phyloP scores from a whole-genome alignment of 1,139 yeast species.

The Trichomonascaceae sp. region DNA sequence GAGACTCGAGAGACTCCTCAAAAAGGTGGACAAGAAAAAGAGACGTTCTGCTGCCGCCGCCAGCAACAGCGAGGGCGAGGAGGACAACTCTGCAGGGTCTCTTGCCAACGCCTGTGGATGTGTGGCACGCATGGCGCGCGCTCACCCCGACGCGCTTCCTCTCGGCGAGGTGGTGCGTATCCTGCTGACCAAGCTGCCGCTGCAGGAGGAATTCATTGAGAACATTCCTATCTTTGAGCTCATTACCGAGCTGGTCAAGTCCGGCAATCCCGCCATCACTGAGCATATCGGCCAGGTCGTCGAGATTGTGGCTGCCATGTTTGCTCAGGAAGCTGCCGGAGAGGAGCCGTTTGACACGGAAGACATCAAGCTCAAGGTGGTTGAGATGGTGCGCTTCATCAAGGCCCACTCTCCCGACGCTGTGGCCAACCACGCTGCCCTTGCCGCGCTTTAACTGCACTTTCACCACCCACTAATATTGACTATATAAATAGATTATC shows the following conservation, averaged over 20 bases:
- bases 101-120: slow-evolving; percentile 96
- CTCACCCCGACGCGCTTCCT: slow-evolving; percentile 63
- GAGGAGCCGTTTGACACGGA: neutral
- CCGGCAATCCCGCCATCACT: slow-evolving; percentile 43
- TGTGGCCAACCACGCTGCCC: neutral
- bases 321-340: slow-evolving; percentile 53
- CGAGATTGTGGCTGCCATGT: slow-evolving; percentile 55
- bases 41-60: slow-evolving; percentile 21
- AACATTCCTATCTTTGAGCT: slow-evolving; percentile 81
- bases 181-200: slow-evolving; percentile 67
- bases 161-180: slow-evolving; percentile 68
- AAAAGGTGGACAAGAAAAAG: slow-evolving; percentile 56
- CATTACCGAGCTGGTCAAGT: slow-evolving; percentile 56
- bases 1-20: slow-evolving; percentile 65
- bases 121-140: slow-evolving; percentile 81
- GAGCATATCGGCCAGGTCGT: slow-evolving; percentile 51
- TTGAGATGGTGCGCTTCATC: neutral
- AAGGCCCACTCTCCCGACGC: neutral
- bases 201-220: slow-evolving; percentile 83
- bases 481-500: neutral
- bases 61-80: slow-evolving; percentile 61
- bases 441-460: neutral
- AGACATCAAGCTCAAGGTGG: neutral
- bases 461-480: neutral
- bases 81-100: slow-evolving; percentile 73